A percentile compares a stretch with the other conserved stretches of the same genome.
Evolutionary conservation across 768 basidiomycete species (phyloP).

Genomic region (Suillus variegatus): DNA sequence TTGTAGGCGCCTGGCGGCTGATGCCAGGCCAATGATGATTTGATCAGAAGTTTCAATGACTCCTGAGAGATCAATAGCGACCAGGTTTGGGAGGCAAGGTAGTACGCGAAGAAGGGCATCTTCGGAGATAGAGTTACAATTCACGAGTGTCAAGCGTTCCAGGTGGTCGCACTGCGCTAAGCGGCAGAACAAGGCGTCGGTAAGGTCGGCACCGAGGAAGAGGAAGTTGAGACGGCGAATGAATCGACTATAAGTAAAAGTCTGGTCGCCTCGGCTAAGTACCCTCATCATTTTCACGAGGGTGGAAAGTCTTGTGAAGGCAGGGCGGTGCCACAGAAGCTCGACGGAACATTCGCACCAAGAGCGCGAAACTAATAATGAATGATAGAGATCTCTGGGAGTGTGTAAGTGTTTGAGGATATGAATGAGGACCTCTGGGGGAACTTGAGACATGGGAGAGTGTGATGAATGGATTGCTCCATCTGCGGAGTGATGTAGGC

Average conservation of each 20-base stretch:
- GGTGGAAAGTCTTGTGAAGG: slow-evolving; percentile 65
- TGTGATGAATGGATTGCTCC: slow-evolving; percentile 31
- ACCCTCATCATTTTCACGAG: slow-evolving; percentile 79
- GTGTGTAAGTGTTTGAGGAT: slow-evolving; percentile 84
- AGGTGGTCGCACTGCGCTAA: slow-evolving; percentile 76
- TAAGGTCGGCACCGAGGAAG: slow-evolving; percentile 65
- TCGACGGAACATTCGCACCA: slow-evolving; percentile 98
- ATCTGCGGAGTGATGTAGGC: slow-evolving; percentile 35
- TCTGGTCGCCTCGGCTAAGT: slow-evolving; percentile 61
- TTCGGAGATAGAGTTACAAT: slow-evolving; percentile 69
- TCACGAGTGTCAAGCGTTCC: slow-evolving; percentile 87
- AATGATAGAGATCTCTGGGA: slow-evolving; percentile 69
- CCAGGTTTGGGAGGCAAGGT: slow-evolving; percentile 69
- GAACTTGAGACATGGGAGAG: slow-evolving; percentile 68
- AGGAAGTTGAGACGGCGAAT: slow-evolving; percentile 92
- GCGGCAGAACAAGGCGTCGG: slow-evolving; percentile 70
- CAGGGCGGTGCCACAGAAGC: slow-evolving; percentile 91
- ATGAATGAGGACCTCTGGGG: slow-evolving; percentile 91
- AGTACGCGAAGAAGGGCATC: slow-evolving; percentile 65
- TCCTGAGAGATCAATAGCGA: slow-evolving; percentile 83
- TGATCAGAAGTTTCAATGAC: slow-evolving; percentile 69
- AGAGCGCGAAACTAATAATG: slow-evolving; percentile 79
- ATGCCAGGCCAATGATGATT: slow-evolving; percentile 71
- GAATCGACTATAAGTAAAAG: slow-evolving; percentile 86
- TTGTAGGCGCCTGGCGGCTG: slow-evolving; percentile 73